Evolutionary conservation across 768 basidiomycete genomes (phyloP).

Genomic region (Harrya chromipes): DNA sequence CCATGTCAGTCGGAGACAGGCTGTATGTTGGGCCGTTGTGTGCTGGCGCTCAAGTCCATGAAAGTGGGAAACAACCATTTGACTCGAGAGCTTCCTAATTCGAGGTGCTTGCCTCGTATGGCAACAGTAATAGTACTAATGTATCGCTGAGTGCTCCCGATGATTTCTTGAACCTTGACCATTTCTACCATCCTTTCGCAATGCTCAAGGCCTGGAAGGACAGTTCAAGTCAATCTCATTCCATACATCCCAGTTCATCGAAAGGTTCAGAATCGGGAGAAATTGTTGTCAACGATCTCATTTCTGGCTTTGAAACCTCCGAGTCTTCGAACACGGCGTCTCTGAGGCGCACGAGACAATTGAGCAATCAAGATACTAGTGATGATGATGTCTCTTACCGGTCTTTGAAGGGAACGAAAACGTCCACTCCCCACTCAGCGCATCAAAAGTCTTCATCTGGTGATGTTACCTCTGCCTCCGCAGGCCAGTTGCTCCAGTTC

Average conservation of each 20-base stretch:
- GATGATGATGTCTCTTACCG: conserved; percentile 2
- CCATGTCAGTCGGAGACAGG: conserved; percentile 30
- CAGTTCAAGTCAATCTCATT: conserved; percentile 7
- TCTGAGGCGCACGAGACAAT: conserved; percentile 14
- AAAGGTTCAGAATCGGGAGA: conserved; percentile 24
- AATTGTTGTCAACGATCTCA: conserved; percentile 25
- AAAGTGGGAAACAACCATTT: conserved; percentile 2
- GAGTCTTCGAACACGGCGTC: conserved; percentile 6
- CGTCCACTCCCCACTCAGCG: background rate
- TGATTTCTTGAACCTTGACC: no score
- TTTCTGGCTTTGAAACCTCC: conserved; percentile 13
- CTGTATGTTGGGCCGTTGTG: background rate
- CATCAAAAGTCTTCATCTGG: background rate
- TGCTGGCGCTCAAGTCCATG: conserved; percentile 8
- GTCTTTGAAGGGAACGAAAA: conserved; percentile 13
- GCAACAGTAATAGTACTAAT: background rate
- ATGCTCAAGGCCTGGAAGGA: conserved; percentile 28
- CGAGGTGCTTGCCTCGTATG: background rate
- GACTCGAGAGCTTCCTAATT: conserved; percentile 2
- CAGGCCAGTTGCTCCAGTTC: conserved; percentile 16
- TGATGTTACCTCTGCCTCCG: conserved; percentile 3
- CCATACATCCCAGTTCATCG: background rate
- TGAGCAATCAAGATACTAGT: background rate
- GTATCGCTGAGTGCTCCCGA: no score
- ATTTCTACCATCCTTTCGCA: background rate